Percentiles rank a stretch among this genome's conserved stretches.
These are phyloP conservation scores for Lanmaoa rubissima DNA, from an alignment of 768 basidiomycete species.

Conservation along the genomic window DNA sequence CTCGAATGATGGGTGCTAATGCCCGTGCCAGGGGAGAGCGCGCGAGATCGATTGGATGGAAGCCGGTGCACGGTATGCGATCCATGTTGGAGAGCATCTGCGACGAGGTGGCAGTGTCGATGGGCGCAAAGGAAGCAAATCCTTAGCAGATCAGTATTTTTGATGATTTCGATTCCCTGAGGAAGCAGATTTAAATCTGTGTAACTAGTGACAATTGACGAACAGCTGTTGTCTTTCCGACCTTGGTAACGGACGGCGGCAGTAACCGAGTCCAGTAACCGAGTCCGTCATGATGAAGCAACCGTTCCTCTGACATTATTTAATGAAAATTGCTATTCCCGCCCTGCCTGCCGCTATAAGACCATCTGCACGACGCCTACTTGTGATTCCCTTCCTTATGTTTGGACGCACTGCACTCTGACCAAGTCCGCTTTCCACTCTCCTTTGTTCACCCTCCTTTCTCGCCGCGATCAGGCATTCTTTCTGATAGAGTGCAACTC, in stretches of 20 bases:
- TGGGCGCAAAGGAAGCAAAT: neutral
- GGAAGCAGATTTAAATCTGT: neutral
- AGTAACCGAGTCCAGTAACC: slow-evolving; percentile 10
- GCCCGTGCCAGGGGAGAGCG: slow-evolving; percentile 22
- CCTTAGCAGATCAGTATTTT: neutral
- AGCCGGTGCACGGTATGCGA: slow-evolving; percentile 31
- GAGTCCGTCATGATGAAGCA: neutral
- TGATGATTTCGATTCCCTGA: neutral
- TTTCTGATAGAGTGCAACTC: neutral
- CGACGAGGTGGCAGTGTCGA: slow-evolving; percentile 35
- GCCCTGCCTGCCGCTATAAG: slow-evolving; percentile 6
- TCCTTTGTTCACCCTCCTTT: slow-evolving; percentile 14
- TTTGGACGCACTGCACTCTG: neutral
- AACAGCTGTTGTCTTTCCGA: neutral
- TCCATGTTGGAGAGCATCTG: slow-evolving; percentile 44
- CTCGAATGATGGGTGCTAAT: slow-evolving; percentile 16
- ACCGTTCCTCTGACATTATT: neutral
- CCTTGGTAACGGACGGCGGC: slow-evolving; percentile 10
- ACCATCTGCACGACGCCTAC: neutral
- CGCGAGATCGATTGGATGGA: slow-evolving; percentile 21
- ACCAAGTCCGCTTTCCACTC: slow-evolving; percentile 1
- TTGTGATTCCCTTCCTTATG: slow-evolving; percentile 1
- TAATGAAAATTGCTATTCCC: neutral
- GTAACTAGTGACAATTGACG: neutral
- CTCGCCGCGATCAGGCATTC: neutral